Evolutionary conservation across 2,329 filamentous ascomycete genomes (phyloP).

Genomic region (Exophiala sideris): DNA sequence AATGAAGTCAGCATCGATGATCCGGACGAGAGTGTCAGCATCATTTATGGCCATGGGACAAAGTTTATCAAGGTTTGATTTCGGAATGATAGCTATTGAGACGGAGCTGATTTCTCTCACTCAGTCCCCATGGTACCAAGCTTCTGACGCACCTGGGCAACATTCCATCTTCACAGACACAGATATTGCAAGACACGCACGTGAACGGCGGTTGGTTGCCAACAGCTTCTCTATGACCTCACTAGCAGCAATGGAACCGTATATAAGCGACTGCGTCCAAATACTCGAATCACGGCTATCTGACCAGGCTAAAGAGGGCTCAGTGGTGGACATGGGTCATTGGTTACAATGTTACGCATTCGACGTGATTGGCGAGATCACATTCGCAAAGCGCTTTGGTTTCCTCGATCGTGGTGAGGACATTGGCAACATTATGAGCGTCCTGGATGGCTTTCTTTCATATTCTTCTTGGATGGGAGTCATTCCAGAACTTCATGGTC

Average conservation of each 20-base stretch:
- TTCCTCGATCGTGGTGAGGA: slow-evolving; percentile 31
- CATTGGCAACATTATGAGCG: slow-evolving; percentile 35
- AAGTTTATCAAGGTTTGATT: slow-evolving; percentile 10
- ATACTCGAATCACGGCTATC: slow-evolving; percentile 38
- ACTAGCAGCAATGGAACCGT: slow-evolving; percentile 40
- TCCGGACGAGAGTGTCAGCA: slow-evolving; percentile 38
- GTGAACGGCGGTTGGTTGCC: slow-evolving; percentile 62
- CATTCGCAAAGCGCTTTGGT: slow-evolving; percentile 33
- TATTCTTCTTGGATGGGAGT: slow-evolving; percentile 49
- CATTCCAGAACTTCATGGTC: slow-evolving; percentile 35
- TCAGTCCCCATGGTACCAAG: slow-evolving; percentile 36
- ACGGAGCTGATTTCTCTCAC: background rate
- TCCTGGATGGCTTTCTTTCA: slow-evolving; percentile 48
- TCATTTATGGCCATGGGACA: slow-evolving; percentile 7
- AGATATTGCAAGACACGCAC: slow-evolving; percentile 69
- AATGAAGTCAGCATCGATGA: slow-evolving; percentile 6
- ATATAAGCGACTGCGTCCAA: slow-evolving; percentile 46
- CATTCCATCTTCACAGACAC: slow-evolving; percentile 65
- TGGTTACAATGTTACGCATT: slow-evolving; percentile 82
- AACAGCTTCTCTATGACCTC: slow-evolving; percentile 49
- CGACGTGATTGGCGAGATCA: slow-evolving; percentile 39
- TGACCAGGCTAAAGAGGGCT: slow-evolving; percentile 33
- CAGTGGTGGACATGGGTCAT: slow-evolving; percentile 33
- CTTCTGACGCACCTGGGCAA: slow-evolving; percentile 61
- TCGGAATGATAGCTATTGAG: background rate